These are phyloP conservation scores for Ziziphus jujuba DNA, from an alignment of 306 rosid species.

Conservation along the genomic window DNA sequence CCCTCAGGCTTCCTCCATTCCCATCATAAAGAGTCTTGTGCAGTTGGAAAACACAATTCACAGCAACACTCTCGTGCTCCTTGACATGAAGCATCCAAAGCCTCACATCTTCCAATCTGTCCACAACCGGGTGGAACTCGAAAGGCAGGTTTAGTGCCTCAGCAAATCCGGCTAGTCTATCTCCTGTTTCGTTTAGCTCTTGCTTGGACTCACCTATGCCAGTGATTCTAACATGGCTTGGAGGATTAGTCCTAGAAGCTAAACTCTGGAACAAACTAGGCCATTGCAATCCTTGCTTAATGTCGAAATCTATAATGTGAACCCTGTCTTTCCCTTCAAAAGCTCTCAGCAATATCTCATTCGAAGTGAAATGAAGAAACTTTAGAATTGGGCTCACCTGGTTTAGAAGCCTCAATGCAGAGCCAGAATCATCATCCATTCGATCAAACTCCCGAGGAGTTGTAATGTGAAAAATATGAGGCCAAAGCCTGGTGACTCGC, in stretches of 20 bases:
- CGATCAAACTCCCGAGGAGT: conserved; percentile 73
- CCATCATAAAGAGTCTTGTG: conserved; percentile 77
- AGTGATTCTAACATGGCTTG: conserved; percentile 84
- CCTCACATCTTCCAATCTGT: conserved; percentile 93
- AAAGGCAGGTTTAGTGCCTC: conserved; percentile 81
- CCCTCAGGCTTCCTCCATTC: conserved; percentile 69
- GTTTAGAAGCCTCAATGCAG: conserved; percentile 72
- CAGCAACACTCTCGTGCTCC: conserved; percentile 83
- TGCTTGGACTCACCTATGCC: conserved; percentile 93
- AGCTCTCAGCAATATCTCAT: conserved; percentile 81
- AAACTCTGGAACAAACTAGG: conserved; percentile 91
- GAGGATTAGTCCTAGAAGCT: conserved; percentile 78
- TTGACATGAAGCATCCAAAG: conserved; percentile 99
- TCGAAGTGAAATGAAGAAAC: conserved; percentile 88
- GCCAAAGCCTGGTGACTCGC: conserved; percentile 83
- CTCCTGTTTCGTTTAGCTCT: conserved; percentile 90
- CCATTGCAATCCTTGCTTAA: conserved; percentile 96
- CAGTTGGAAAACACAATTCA: conserved; percentile 78
- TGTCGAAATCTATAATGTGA: conserved; percentile 92
- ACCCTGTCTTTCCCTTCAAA: conserved; percentile 97
- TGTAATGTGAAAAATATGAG: conserved; percentile 73
- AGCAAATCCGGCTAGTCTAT: conserved; percentile 80
- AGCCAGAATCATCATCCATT: conserved; percentile 68
- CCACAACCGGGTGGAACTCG: conserved; percentile 93
- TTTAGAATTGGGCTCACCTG: conserved; percentile 82